phyloP scores from a whole-genome alignment of 768 basidiomycete species.

The Melanogaster broomeanus region DNA sequence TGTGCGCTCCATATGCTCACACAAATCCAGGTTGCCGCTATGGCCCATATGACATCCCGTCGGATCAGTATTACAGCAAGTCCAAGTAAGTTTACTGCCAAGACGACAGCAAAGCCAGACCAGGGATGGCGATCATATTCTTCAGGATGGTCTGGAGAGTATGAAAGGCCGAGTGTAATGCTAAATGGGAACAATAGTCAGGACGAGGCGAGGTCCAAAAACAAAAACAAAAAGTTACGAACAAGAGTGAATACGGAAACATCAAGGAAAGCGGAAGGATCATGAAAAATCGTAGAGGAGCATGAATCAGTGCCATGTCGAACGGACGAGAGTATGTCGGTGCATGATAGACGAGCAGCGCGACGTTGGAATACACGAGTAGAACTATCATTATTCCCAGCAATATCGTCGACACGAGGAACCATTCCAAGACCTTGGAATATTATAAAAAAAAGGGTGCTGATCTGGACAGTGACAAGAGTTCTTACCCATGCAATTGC shows the following conservation, averaged over 20 bases:
- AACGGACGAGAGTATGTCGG: slow-evolving; percentile 62
- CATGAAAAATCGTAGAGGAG: slow-evolving; percentile 73
- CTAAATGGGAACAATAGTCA: slow-evolving; percentile 33
- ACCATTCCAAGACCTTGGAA: slow-evolving; percentile 67
- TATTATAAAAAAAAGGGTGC: neutral
- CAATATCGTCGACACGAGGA: slow-evolving; percentile 72
- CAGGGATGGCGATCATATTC: slow-evolving; percentile 65
- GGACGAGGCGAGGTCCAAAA: no score
- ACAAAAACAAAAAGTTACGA: no score
- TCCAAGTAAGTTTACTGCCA: slow-evolving; percentile 61
- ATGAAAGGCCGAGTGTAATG: slow-evolving; percentile 68
- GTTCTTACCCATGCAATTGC: slow-evolving; percentile 71
- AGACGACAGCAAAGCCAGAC: slow-evolving; percentile 71
- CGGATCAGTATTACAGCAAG: slow-evolving; percentile 56
- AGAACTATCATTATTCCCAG: slow-evolving; percentile 70
- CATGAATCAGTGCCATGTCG: slow-evolving; percentile 84
- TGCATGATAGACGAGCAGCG: slow-evolving; percentile 70
- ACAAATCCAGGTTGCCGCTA: slow-evolving; percentile 74
- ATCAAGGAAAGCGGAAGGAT: slow-evolving; percentile 52
- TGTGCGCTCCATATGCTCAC: slow-evolving; percentile 59
- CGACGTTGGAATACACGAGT: slow-evolving; percentile 78
- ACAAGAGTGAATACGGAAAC: slow-evolving; percentile 60
- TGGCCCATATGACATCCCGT: slow-evolving; percentile 73
- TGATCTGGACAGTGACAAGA: neutral
- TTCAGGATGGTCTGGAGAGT: slow-evolving; percentile 47